Base-by-base conservation (phyloP, 768 basidiomycete genomes). In the Calocybe indica region DNA sequence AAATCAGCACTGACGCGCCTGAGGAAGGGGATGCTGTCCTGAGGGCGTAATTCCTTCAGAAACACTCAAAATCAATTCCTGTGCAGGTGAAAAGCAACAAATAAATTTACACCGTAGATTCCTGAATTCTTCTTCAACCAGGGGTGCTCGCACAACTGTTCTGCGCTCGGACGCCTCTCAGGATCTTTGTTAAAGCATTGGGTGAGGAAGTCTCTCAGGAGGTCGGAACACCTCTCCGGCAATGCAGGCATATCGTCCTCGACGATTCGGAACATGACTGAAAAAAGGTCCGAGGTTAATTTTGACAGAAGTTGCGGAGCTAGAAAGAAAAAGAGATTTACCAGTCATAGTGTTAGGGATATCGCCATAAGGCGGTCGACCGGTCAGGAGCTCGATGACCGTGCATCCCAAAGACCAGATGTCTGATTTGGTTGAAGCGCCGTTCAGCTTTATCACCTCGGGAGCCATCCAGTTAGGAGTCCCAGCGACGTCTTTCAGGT, bases 381-480 rank as follows among this genome's bases (percentile, higher is more conserved):
- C 95, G 5, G 92, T 95, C 53, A 97, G 70, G 22, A 99, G 75
- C 66, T 99, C 95, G 56, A 95, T 83, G 55, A 97, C 83, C 3
- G 95, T 97, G 60, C 94, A 96, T 1, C 83, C 95, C 53, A 99
- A 66, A 0, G 92, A 95, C 93, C 93, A 96, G 31, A 96, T 94
- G 61, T 96, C 93, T 28, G 90, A 86, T 57, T 92, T 92, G 0
- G 85, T 75, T n/a, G 89, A 87, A 6, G 95, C 90, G 3, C 94
- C 94, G 62, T 92, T 88, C 47, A 98, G 78, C 62, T 92, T 86
- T 52, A 99, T 98, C 43, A 97, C 90, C 66, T 99, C 95, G 2
- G 95, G 95, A 8, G 94, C 94, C 93, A 99, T 98, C 95, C 95
- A 99, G 59, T 97, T 95, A 10, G 95, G 95, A 7, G 95, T 99